Base-by-base conservation (phyloP, 2,329 filamentous ascomycete species). In the Claviceps sp. region DNA sequence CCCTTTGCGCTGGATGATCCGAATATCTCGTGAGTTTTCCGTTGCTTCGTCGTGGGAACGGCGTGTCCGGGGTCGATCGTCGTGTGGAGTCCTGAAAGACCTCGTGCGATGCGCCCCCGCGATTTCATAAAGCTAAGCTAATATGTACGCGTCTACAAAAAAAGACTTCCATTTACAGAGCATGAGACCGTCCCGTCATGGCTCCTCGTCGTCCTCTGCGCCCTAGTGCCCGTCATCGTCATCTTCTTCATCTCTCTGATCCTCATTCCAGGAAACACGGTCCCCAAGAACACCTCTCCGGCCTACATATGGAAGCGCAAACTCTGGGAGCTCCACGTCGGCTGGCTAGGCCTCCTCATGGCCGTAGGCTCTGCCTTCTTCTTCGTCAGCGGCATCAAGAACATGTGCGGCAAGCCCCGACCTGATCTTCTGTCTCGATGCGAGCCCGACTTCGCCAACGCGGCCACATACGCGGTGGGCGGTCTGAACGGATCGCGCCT, bases 281-380 rank as follows among this genome's bases (percentile, higher is more conserved):
- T 84, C 1, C 76, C 79, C 16, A 73, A 72, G 43, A 74, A 76
- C 20, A 82, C 84, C 0, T 81, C 86, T 1, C 76, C 75, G 56
- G 67, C 75, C 4, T 68, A 87, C 51, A 73, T 90, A 45, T 89
- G 87, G 82, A 80, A 79, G 63, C 78, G 87, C 57, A 95, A 93
- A 69, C 66, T 95, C 1, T 96, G 91, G 89, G 90, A 96, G 66
- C 82, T 87, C 65, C 89, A 96, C 63, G 82, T 81, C 2, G 89
- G 87, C 54, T 88, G 85, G 81, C 80, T 95, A 61, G 90, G 90
- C 0, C 75, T 95, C 2, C 87, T 75, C 1, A 72, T 95, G 18
- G 81, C 86, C 2, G 72, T 89, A 9, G 81, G 83, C 2, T 74
- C 79, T 2, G 78, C 85, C 4, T 94, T 86, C 72, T 81, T 93